Conservation (phyloP, 2,329 filamentous ascomycete genomes). For the Aspergillus oerlinghausenensis region DNA sequence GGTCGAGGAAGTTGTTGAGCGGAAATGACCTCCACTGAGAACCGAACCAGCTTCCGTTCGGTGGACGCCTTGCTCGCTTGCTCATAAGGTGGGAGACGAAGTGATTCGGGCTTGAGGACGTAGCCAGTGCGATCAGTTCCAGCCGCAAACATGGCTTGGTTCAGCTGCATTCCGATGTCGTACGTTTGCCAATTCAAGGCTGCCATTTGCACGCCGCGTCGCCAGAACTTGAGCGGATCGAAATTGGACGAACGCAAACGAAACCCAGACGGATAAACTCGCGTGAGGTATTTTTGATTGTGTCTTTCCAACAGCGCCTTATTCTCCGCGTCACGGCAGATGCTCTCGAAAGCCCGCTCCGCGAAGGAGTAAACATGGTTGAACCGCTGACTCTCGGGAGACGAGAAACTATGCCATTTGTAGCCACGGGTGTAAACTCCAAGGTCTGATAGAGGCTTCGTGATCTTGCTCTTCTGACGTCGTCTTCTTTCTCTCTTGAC, state of each 20-base stretch:
- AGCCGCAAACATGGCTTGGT: conserved; percentile 95
- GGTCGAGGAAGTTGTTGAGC: conserved; percentile 91
- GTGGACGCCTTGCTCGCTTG: conserved; percentile 51
- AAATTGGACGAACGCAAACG: conserved; percentile 89
- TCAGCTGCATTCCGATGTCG: conserved; percentile 91
- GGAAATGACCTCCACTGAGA: conserved; percentile 84
- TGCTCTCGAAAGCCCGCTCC: conserved; percentile 78
- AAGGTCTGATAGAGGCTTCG: conserved; percentile 74
- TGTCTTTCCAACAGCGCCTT: conserved; percentile 80
- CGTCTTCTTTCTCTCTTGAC: conserved; percentile 55
- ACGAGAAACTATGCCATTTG: conserved; percentile 78
- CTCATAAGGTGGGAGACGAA: conserved; percentile 48
- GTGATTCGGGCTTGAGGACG: conserved; percentile 83
- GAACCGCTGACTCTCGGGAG: conserved; percentile 72
- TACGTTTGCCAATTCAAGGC: conserved; percentile 98
- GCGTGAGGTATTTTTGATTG: conserved; percentile 87
- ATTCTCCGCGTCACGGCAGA: conserved; percentile 69
- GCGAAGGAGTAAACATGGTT: conserved; percentile 97
- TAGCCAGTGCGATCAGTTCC: conserved; percentile 84
- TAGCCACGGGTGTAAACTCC: conserved; percentile 74
- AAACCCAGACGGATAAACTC: conserved; percentile 82
- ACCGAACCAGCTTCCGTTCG: conserved; percentile 76
- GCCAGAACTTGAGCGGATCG: conserved; percentile 89
- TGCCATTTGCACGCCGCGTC: conserved; percentile 93
- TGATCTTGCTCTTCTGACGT: conserved; percentile 74